Base-by-base conservation (phyloP, 2,329 filamentous ascomycete species). In the Bipolaris zeicola region DNA sequence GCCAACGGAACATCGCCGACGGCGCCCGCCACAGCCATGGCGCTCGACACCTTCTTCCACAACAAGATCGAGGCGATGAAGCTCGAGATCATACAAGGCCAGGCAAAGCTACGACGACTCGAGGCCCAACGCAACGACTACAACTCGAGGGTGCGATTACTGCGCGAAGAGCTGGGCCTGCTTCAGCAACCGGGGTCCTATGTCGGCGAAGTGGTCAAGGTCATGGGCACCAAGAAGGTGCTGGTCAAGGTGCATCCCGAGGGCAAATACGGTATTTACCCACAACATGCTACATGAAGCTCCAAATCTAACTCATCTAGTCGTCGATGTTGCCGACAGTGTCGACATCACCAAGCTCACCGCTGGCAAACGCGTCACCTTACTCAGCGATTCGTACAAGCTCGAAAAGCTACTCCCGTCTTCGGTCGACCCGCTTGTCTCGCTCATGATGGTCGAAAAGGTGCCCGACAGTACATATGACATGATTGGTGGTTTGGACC, bases 61-160 rank as follows among this genome's bases (percentile, higher is more conserved):
- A 98, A 98, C 85, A 99, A 99, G 85, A 98, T 98, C 81, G 95
- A 99, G 91, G 89, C 90, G 78, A 96, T 98, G 91, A 98, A 98
- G 89, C 92, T 99, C 78, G 94, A 99, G 87, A 99, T 99, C 77
- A 94, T 99, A 78, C 94, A 98, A 81, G 94, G 95, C 54, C 95
- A 99, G 82, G 94, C 95, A 54, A 92, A 96, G 56, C 84, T 99
- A 62, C 90, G 95, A 68, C 88, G 95, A 75, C 86, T 99, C 70
- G 95, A 99, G 83, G 95, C 95, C 68, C 96, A 99, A 80, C 89
- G 95, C 67, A 99, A 99, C 76, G 95, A 99, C 81, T 98, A 98
- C 85, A 99, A 99, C 83, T 98, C 95, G 58, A 88, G 95, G 76
- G 95, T 99, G 71, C 91, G 95, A 61, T 83, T 99, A 79, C 81